Conservation (phyloP, 2,329 filamentous ascomycete genomes). For the Sarocladiaceae sp. region DNA sequence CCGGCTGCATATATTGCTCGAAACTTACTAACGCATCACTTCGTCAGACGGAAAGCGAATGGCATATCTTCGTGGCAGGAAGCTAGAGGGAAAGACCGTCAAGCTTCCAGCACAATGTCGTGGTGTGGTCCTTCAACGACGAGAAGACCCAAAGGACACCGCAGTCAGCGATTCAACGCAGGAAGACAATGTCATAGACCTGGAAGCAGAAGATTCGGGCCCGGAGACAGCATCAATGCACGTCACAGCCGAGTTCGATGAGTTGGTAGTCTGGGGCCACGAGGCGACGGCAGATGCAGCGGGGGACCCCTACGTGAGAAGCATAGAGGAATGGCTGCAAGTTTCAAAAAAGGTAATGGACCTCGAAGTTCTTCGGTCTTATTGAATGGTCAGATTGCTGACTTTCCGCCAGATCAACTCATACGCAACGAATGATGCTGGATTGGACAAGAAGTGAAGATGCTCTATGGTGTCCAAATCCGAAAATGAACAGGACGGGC, state of each 20-base stretch:
- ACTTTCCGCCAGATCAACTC: constrained; percentile 27
- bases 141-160: neutral
- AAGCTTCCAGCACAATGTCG: constrained; percentile 68
- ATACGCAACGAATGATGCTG: constrained; percentile 16
- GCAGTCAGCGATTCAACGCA: neutral
- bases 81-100: constrained; percentile 64
- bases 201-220: constrained; percentile 34
- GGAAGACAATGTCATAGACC: neutral
- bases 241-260: constrained; percentile 64
- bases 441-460: neutral
- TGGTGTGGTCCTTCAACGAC: constrained; percentile 49
- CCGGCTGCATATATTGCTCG: too few species aligned
- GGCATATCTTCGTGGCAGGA: constrained; percentile 75
- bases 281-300: constrained; percentile 59
- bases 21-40: neutral
- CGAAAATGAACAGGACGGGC: too few species aligned
- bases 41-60: constrained; percentile 45
- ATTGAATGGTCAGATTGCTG: constrained; percentile 9
- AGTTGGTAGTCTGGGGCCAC: constrained; percentile 81
- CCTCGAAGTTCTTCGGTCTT: neutral
- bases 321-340: constrained; percentile 75
- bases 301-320: constrained; percentile 67
- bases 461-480: neutral
- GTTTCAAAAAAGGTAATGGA: constrained; percentile 62
- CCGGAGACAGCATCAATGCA: constrained; percentile 54